A percentile compares a stretch with the other conserved stretches of the same genome.
These are phyloP conservation scores for Sisymbrium altissimum DNA, from an alignment of 345 rosid genomes.

Conservation along the genomic window DNA sequence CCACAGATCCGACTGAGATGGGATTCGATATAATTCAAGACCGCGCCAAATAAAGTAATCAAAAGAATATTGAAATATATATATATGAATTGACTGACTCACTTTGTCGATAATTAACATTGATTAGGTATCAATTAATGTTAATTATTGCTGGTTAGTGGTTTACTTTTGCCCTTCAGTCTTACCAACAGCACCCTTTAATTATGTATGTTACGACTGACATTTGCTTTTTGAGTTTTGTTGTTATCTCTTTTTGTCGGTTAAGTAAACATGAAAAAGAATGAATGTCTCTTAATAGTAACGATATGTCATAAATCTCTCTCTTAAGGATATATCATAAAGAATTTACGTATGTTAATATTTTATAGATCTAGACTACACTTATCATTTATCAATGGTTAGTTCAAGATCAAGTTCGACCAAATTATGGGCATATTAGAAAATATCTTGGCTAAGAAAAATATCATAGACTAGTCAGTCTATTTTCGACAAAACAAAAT, in stretches of 20 bases:
- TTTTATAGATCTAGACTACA: too few species aligned
- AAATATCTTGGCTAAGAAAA: background rate
- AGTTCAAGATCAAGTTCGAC: background rate
- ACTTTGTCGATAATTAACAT: conserved; percentile 40
- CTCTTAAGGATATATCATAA: too few species aligned
- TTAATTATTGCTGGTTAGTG: conserved; percentile 33
- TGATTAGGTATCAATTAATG: conserved; percentile 27
- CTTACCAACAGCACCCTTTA: conserved; percentile 18
- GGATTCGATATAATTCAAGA: conserved; percentile 82
- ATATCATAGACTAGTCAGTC: background rate
- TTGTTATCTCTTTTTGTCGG: conserved; percentile 15
- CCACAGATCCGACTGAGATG: conserved; percentile 96
- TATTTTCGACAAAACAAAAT: background rate
- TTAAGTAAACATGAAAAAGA: background rate
- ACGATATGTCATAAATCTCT: too few species aligned
- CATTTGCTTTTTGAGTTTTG: conserved; percentile 8
- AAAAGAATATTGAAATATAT: background rate
- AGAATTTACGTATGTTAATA: too few species aligned
- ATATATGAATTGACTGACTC: conserved; percentile 23
- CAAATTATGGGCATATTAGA: conserved; percentile 2
- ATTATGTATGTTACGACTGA: conserved; percentile 8
- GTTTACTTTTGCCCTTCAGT: conserved; percentile 4
- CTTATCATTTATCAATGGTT: too few species aligned
- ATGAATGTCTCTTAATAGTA: too few species aligned
- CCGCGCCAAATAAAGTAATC: conserved; percentile 52